phyloP scores from a whole-genome alignment of 140 eudicot genomes.

The Oenanthe javanica region DNA sequence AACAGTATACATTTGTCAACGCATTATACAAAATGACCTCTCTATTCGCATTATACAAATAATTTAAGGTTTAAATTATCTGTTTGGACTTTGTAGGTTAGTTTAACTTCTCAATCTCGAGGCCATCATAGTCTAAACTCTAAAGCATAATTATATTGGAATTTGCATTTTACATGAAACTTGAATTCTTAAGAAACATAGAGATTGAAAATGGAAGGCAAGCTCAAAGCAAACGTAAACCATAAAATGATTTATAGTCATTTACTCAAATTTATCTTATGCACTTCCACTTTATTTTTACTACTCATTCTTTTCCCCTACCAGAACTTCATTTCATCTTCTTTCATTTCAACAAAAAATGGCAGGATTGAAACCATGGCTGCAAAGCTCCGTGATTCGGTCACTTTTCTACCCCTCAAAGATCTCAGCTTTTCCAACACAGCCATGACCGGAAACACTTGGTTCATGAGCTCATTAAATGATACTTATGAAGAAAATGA shows the following conservation, averaged over 20 bases:
- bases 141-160: not conserved
- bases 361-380: not conserved
- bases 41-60: not conserved
- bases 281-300: not conserved
- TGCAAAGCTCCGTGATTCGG: conserved; percentile 21
- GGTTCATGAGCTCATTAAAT: conserved; percentile 53
- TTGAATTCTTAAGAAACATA: not conserved
- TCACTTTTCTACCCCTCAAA: conserved; percentile 45
- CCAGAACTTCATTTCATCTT: conserved; percentile 7
- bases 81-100: not conserved
- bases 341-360: not conserved
- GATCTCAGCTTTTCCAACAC: conserved; percentile 27
- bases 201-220: conserved; percentile 8
- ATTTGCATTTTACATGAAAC: not conserved
- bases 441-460: conserved; percentile 30
- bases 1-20: not conserved
- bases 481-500: conserved; percentile 30
- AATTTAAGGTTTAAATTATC: too few relatives aligned
- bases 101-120: conserved; percentile 16
- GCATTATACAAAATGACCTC: too few relatives aligned
- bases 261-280: conserved; percentile 4
- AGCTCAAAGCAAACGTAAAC: not conserved
- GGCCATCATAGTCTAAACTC: not conserved
- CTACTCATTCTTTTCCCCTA: conserved; percentile 5
- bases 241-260: not conserved